Base-by-base conservation (phyloP, 2,329 filamentous ascomycete species). In the Triangularia verruculosa region DNA sequence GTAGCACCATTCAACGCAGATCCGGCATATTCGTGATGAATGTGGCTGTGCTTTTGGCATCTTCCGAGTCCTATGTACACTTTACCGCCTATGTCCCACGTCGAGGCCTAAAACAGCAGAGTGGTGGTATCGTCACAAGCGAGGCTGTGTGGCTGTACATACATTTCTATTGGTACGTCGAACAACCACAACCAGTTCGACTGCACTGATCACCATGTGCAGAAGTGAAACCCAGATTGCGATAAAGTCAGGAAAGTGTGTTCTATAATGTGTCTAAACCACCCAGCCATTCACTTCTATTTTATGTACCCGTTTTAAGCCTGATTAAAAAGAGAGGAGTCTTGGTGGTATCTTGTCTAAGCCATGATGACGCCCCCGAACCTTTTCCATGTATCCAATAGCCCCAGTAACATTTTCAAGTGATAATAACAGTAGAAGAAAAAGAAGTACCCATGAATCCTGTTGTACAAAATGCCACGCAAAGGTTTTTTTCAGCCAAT, bases 401-500 rank as follows among this genome's bases (percentile, higher is more conserved):
- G n/a, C n/a, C n/a, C n/a, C n/a, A n/a, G n/a, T n/a, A n/a, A n/a
- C n/a, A n/a, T n/a, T n/a, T n/a, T n/a, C n/a, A n/a, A n/a, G n/a
- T n/a, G n/a, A n/a, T n/a, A n/a, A n/a, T n/a, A n/a, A n/a, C n/a
- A n/a, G n/a, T n/a, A n/a, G n/a, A 13, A 17, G 5, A 59, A 28
- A 28, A 15, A 27, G 9, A 12, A n/a, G 32, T 52, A 27, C 7
- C 20, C n/a, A n/a, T 9, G 39, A 20, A 20, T 47, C 8, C n/a
- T 47, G 39, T 9, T 9, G 39, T 5, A 47, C 39, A 47, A 20
- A 47, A 20, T 7, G 7, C 7, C 39, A 9, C 39, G 11, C 7
- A 7, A 5, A 7, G n/a, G 39, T 47, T 8, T 3, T 20, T 47
- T 47, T 47, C 39, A 85, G n/a, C 70, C 71, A 60, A 95, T 86